phyloP scores from a whole-genome alignment of 31 red algal genomes.

The Odonthalia washingtoniensis region DNA sequence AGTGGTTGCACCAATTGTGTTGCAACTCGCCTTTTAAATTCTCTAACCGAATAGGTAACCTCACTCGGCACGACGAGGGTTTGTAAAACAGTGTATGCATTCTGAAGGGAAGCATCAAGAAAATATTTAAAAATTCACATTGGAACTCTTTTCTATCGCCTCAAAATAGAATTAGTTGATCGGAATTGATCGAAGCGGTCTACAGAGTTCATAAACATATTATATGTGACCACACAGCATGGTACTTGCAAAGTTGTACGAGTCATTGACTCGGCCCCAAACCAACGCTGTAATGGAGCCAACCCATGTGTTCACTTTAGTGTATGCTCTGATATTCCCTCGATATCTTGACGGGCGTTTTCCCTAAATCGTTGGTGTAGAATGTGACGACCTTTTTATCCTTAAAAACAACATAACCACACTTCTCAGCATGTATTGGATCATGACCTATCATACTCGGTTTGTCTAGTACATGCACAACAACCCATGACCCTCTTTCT shows the following conservation, averaged over 20 bases:
- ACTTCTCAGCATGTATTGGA: not conserved
- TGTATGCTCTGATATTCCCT: too few species aligned
- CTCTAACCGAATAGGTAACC: too few species aligned
- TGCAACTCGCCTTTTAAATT: too few species aligned
- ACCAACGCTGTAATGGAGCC: too few species aligned
- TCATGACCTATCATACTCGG: not conserved
- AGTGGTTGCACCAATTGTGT: too few species aligned
- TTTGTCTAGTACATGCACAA: slow-evolving; percentile 15
- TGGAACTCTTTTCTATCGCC: not conserved
- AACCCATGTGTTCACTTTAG: too few species aligned
- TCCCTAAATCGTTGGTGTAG: too few species aligned
- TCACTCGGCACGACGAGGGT: too few species aligned
- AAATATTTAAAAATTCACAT: slow-evolving; percentile 16
- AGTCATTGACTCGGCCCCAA: slow-evolving; percentile 8
- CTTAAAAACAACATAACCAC: slow-evolving; percentile 39
- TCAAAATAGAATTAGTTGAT: not conserved
- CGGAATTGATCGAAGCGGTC: slow-evolving; percentile 35
- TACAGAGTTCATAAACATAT: slow-evolving; percentile 6
- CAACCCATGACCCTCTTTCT: slow-evolving; percentile 5
- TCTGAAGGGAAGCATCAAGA: not conserved
- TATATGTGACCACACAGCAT: not conserved
- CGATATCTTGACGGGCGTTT: too few species aligned
- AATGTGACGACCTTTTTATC: too few species aligned
- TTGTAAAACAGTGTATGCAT: slow-evolving; percentile 4
- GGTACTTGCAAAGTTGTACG: slow-evolving; percentile 4